Conservation (phyloP, 1,139 yeast species). For the Arxiozyma telluris region DNA sequence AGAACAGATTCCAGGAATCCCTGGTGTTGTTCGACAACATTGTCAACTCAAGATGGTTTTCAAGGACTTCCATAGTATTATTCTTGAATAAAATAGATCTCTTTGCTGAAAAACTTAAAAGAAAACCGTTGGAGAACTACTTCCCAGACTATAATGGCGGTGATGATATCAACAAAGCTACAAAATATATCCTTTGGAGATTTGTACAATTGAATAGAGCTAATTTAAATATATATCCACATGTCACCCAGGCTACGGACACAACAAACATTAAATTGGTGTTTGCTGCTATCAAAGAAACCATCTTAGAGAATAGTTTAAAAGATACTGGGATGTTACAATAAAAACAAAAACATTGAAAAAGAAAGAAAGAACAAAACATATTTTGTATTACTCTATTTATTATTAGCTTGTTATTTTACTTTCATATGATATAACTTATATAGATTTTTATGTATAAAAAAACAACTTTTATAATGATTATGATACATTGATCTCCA, state of each 20-base stretch:
- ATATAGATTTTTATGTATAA: background rate
- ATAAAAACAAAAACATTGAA: background rate
- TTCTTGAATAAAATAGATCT: conserved; percentile 86
- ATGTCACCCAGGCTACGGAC: conserved; percentile 91
- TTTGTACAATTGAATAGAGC: conserved; percentile 80
- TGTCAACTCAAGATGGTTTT: conserved; percentile 90
- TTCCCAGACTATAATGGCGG: conserved; percentile 93
- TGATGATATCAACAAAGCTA: conserved; percentile 82
- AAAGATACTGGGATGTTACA: conserved; percentile 76
- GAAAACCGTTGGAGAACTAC: conserved; percentile 71
- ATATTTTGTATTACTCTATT: background rate
- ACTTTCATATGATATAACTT: background rate
- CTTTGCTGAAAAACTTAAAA: conserved; percentile 74
- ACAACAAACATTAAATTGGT: conserved; percentile 81
- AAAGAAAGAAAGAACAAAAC: no score
- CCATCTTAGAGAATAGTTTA: conserved; percentile 74
- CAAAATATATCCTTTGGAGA: conserved; percentile 85
- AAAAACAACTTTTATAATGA: background rate
- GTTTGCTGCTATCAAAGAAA: conserved; percentile 86
- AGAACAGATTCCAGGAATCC: conserved; percentile 80
- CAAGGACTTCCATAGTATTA: conserved; percentile 74
- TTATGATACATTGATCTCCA: background rate
- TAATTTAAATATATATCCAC: conserved; percentile 76
- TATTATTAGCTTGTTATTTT: background rate
- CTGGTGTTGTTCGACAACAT: conserved; percentile 80